Evolutionary conservation across 2,329 filamentous ascomycete species (phyloP).

Genomic region (Colletotrichum neosansevieriae): DNA sequence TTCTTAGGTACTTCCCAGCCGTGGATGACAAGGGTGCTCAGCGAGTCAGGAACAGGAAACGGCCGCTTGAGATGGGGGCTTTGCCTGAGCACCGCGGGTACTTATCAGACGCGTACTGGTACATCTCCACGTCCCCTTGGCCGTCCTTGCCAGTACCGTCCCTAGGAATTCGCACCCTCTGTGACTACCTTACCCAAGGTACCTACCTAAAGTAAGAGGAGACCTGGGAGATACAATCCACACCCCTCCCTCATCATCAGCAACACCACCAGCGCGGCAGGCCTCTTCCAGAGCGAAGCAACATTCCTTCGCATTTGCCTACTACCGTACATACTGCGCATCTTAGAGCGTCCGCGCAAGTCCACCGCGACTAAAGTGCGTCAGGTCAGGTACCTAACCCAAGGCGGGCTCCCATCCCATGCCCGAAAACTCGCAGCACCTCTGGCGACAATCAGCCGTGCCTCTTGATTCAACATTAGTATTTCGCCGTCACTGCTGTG

Average conservation of each 20-base stretch:
- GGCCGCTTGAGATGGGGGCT: constrained; percentile 37
- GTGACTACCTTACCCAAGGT: background rate
- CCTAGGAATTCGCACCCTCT: background rate
- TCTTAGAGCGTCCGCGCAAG: no score
- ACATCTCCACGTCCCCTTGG: constrained; percentile 17
- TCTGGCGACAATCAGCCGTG: no score
- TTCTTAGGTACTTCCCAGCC: constrained; percentile 20
- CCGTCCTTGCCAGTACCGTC: background rate
- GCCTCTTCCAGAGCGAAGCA: no score
- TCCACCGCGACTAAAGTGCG: no score
- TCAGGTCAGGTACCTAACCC: background rate
- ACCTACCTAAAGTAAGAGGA: background rate
- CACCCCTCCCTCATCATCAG: background rate
- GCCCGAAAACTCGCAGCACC: constrained; percentile 6
- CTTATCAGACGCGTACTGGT: constrained; percentile 31
- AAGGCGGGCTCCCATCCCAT: background rate
- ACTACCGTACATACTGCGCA: no score
- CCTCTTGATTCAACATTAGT: background rate
- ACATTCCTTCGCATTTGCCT: no score
- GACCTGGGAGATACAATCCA: background rate
- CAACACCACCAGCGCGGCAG: background rate
- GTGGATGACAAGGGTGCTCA: constrained; percentile 30
- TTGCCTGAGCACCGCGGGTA: background rate
- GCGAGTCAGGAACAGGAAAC: constrained; percentile 40
- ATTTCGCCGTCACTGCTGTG: background rate